These are phyloP conservation scores for Penicillium sp. DNA, from an alignment of 2,329 filamentous ascomycete species.

Conservation along the genomic window DNA sequence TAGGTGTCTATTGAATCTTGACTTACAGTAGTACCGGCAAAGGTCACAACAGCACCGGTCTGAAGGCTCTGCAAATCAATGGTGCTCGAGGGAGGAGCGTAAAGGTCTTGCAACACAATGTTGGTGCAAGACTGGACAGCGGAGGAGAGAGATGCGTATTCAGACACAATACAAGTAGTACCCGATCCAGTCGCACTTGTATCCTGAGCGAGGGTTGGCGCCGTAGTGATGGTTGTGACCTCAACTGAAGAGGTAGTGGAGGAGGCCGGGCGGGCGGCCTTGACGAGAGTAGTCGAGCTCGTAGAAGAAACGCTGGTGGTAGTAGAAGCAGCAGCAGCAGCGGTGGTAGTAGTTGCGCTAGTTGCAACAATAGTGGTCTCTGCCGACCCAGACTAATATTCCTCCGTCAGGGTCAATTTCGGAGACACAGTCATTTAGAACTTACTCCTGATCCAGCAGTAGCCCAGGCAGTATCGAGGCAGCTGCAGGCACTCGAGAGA, in stretches of 20 bases:
- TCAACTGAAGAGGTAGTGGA: slow-evolving; percentile 8
- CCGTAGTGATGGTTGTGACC: slow-evolving; percentile 5
- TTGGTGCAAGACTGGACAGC: slow-evolving; percentile 47
- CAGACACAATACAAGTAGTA: slow-evolving; percentile 18
- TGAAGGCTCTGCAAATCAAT: slow-evolving; percentile 48
- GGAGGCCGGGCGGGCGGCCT: slow-evolving; percentile 7
- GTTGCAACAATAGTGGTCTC: slow-evolving; percentile 5
- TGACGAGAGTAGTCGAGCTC: slow-evolving; percentile 16
- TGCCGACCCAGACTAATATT: slow-evolving; percentile 1
- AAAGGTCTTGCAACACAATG: slow-evolving; percentile 48
- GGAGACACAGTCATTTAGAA: background rate
- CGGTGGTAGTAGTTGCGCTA: background rate
- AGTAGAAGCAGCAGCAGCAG: background rate
- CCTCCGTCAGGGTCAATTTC: background rate
- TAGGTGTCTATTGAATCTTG: too few relatives aligned
- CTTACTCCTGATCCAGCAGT: slow-evolving; percentile 17
- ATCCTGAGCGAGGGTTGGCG: slow-evolving; percentile 2
- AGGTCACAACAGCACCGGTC: slow-evolving; percentile 48
- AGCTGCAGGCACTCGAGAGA: slow-evolving; percentile 33
- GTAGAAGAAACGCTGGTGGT: slow-evolving; percentile 6
- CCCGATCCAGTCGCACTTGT: slow-evolving; percentile 7
- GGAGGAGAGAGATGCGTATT: slow-evolving; percentile 39
- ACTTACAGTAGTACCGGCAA: slow-evolving; percentile 42
- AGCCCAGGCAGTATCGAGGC: slow-evolving; percentile 26
- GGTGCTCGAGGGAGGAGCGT: slow-evolving; percentile 43